phyloP scores from a whole-genome alignment of 164 flowering plant genomes.

The Vitis riparia region DNA sequence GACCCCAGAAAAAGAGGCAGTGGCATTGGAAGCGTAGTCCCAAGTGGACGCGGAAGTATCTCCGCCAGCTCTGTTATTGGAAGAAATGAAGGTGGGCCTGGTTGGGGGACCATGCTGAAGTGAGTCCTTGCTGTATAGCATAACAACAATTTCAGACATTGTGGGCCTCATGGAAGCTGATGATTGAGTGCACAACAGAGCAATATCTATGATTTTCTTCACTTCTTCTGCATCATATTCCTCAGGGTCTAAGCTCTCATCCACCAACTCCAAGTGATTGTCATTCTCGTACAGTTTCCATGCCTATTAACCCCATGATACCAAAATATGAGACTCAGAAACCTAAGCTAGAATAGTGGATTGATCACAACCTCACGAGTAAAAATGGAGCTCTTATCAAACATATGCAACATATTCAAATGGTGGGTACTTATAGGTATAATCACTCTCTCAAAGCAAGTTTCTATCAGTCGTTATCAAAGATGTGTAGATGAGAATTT shows the following conservation, averaged over 20 bases:
- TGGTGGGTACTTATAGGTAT: no score
- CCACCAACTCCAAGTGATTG: constrained; percentile 34
- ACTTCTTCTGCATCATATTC: constrained; percentile 30
- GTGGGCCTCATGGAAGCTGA: constrained; percentile 38
- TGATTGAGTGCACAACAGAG: constrained; percentile 45
- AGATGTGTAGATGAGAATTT: no score
- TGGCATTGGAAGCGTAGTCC: constrained; percentile 37
- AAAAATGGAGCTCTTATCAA: no score
- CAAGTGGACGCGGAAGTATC: constrained; percentile 21
- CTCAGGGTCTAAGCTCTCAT: constrained; percentile 28
- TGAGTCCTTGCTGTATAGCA: constrained; percentile 23
- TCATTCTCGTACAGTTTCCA: constrained; percentile 43
- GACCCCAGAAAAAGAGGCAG: constrained; percentile 12
- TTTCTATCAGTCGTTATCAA: no score
- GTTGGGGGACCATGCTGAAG: constrained; percentile 10
- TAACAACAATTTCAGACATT: constrained; percentile 48
- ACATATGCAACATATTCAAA: no score
- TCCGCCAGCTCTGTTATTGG: constrained; percentile 7
- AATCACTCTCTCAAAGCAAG: no score
- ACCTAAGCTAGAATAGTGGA: background rate
- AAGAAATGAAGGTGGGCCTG: constrained; percentile 30
- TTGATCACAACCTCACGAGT: no score
- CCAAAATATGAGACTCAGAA: background rate
- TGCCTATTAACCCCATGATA: constrained; percentile 22
- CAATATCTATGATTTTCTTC: constrained; percentile 41